phyloP scores from a whole-genome alignment of 176 grass and related monocot species.

The Thinopyrum elongatum region DNA sequence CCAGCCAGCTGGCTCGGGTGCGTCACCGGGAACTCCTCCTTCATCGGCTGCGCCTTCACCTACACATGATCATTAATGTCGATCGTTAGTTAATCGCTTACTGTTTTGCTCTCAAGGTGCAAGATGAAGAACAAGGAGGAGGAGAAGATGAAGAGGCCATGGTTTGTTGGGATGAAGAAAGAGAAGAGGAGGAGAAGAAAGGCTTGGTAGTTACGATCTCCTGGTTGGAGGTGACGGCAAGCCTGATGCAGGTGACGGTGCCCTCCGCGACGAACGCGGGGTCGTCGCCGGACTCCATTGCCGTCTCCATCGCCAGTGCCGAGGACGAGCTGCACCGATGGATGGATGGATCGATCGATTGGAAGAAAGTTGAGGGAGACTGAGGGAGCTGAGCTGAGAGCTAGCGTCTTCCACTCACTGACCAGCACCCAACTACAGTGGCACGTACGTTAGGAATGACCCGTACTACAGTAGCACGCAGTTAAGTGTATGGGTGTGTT shows the following conservation, averaged over 20 bases:
- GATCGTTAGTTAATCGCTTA: neutral
- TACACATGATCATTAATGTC: neutral
- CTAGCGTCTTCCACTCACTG: no score
- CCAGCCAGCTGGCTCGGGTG: neutral
- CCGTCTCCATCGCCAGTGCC: neutral
- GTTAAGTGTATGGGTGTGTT: no score
- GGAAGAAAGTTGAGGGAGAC: neutral
- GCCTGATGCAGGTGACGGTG: neutral
- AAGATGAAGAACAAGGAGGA: neutral
- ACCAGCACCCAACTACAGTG: no score
- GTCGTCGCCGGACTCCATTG: neutral
- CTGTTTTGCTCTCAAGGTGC: no score
- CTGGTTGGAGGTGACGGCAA: neutral
- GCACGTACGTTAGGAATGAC: no score
- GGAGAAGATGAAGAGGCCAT: neutral
- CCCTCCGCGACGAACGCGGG: neutral
- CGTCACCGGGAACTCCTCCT: neutral
- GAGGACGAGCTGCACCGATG: neutral
- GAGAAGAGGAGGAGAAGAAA: no score
- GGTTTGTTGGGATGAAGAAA: neutral
- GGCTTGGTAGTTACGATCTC: neutral
- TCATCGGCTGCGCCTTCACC: slow-evolving; percentile 11
- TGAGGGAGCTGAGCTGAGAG: neutral
- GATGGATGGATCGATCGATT: neutral
- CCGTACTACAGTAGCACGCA: no score